Percentiles rank a stretch among this genome's conserved stretches.
These are phyloP conservation scores for Tricholoma bakamatsutake DNA, from an alignment of 768 basidiomycete species.

Conservation along the genomic window DNA sequence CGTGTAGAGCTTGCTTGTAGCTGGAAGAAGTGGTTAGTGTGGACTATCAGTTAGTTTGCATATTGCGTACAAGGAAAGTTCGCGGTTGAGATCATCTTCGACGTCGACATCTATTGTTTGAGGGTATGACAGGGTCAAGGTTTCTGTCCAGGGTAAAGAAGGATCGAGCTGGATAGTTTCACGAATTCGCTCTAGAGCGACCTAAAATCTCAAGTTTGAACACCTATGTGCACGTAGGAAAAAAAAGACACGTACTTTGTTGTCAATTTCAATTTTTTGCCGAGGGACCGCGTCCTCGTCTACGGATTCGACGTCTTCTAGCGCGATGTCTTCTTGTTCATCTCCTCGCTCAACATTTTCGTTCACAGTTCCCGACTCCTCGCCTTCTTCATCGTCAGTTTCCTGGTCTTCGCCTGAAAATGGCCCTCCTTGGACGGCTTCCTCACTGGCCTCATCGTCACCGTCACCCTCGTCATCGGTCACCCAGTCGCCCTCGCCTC, in stretches of 20 bases:
- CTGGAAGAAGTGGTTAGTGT: slow-evolving; percentile 32
- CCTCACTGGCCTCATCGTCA: slow-evolving; percentile 13
- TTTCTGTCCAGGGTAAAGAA: slow-evolving; percentile 81
- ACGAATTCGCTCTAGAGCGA: slow-evolving; percentile 75
- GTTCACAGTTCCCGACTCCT: slow-evolving; percentile 21
- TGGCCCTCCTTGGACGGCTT: slow-evolving; percentile 23
- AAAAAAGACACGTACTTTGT: slow-evolving; percentile 48
- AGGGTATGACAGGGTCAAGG: slow-evolving; percentile 66
- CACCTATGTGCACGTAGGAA: background rate
- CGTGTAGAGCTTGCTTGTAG: slow-evolving; percentile 91
- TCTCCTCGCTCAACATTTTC: slow-evolving; percentile 31
- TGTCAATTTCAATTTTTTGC: slow-evolving; percentile 80
- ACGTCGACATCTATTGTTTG: slow-evolving; percentile 71
- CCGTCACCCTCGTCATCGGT: slow-evolving; percentile 16
- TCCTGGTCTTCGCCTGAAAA: slow-evolving; percentile 35
- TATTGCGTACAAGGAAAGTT: slow-evolving; percentile 83
- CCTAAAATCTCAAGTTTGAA: slow-evolving; percentile 30
- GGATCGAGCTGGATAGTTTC: slow-evolving; percentile 71
- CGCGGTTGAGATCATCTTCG: slow-evolving; percentile 86
- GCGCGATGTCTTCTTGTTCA: slow-evolving; percentile 42
- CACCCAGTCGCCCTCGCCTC: slow-evolving; percentile 16
- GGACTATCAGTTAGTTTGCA: background rate
- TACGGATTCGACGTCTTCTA: slow-evolving; percentile 68
- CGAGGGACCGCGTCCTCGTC: slow-evolving; percentile 80
- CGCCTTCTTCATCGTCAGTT: slow-evolving; percentile 62